Base-by-base conservation (phyloP, 1,284 basidiomycete species). In the Spongispora temasekensis region DNA sequence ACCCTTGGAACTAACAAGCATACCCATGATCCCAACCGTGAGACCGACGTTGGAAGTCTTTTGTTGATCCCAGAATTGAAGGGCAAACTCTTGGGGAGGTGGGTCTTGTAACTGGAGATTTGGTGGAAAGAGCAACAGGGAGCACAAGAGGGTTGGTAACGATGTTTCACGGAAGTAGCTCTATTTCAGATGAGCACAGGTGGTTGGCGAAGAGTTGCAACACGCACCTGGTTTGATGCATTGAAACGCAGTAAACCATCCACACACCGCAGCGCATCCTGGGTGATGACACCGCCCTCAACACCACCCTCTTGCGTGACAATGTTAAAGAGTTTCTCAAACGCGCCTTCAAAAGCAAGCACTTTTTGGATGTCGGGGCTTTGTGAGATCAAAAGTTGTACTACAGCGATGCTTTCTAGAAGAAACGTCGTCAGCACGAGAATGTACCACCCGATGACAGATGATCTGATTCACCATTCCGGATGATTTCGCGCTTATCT, bases 291-390 rank as follows among this genome's bases (percentile, higher is more conserved):
- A 8, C 95, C 95, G 21, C 95, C 94, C 67, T 98, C 96, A 40
- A 97, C 83, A 0, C 97, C 95, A 42, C 95, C 93, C 76, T 98
- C 97, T 61, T 87, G 83, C 8, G 86, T 83, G 63, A 98, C 85
- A 53, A 95, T 95, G 61, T 90, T 90, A 77, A 99, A 95, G 32
- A 98, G 83, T 72, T 92, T 94, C 78, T 99, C 97, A 71, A 99
- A 98, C 0, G 93, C 93, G 31, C 97, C 96, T 68, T 97, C 95
- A 71, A 99, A 99, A 0, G 96, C 95, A 46, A 98, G 87, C 25
- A 98, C 89, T 78, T 98, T 99, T 73, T 98, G 97, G 54, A 99
- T 93, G 73, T 98, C 95, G 34, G 94, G 87, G 69, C 93, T 98
- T 66, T 94, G 90, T 1, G 87, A 86, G 46, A 93, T 87, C 42